Base-by-base conservation (phyloP, 129 eudicot species). In the Erigeron canadensis region DNA sequence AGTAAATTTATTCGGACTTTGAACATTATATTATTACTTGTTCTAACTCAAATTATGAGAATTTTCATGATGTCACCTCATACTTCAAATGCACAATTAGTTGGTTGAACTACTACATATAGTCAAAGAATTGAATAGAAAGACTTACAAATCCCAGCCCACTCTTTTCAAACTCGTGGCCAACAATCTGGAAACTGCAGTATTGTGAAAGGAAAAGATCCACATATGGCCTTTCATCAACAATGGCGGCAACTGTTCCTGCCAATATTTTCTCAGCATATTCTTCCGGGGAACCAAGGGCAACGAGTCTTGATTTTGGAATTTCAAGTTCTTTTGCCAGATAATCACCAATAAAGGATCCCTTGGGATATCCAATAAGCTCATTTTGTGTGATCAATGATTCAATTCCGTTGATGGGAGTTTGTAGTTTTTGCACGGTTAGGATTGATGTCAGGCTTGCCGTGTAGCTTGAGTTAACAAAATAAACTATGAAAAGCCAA, bases 401-500 rank as follows among this genome's bases (percentile, higher is more conserved):
- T 15, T 53, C 59, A 16, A 53, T 53, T 16, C 59, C 59, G 8
- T 9, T 53, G 22, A 53, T 53, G 8, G 22, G 22, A n/a, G 59
- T 2, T 53, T 53, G 22, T 8, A 53, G 59, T n/a, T 53, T 19
- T 53, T 53, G 59, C 22, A 53, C 59, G 0, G 59, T 53, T 53
- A 53, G 17, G 17, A 53, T 53, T 17, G 59, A 53, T 53, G 59
- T 53, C 22, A 53, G 59, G 59, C 59, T 53, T 16, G 59, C 59
- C 22, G 59, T 53, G 59, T 53, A 53, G 22, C 59, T 53, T 18
- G 59, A 53, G 59, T 53, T 53, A n/a, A 53, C 22, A 53, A 53
- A 15, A 15, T 15, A 21, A 15, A 53, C 22, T 15, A 53, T 21
- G 8, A 53, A 53, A 53, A 53, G 59, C 59, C 59, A 53, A 9